These are phyloP conservation scores for Candida koratica DNA, from an alignment of 805 yeast species.

Conservation along the genomic window DNA sequence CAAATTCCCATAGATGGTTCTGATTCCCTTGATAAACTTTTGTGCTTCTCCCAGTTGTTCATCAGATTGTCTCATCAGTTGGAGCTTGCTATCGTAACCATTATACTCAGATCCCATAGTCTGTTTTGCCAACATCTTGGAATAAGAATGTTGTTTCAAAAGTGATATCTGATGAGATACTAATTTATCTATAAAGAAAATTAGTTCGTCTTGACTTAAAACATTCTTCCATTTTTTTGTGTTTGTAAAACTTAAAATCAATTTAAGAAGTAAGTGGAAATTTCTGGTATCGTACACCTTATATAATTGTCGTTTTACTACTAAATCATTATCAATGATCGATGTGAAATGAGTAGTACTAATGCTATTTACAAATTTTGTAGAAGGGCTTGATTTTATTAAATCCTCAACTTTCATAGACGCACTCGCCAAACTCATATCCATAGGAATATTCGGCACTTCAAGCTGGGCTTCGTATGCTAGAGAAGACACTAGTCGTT, in stretches of 20 bases:
- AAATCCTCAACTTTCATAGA: constrained; percentile 2
- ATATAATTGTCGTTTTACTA: constrained; percentile 15
- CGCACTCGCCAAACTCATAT: not conserved
- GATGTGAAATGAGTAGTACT: constrained; percentile 16
- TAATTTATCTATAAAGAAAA: constrained; percentile 18
- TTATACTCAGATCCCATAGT: constrained; percentile 2
- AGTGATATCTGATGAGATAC: constrained; percentile 19
- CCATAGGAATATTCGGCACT: not conserved
- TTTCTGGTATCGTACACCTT: constrained; percentile 15
- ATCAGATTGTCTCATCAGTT: not conserved
- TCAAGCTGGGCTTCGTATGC: not conserved
- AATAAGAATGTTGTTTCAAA: constrained; percentile 13
- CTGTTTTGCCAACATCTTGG: constrained; percentile 3
- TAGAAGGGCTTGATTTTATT: constrained; percentile 5
- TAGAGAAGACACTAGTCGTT: constrained; percentile 2
- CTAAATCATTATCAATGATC: constrained; percentile 8
- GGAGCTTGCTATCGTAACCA: not conserved
- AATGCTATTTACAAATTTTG: constrained; percentile 12
- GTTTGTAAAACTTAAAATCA: constrained; percentile 16
- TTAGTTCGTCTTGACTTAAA: constrained; percentile 19
- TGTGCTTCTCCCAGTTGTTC: constrained; percentile 10
- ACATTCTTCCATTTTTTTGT: constrained; percentile 7
- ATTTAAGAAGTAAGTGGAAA: constrained; percentile 15
- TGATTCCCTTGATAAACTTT: constrained; percentile 16
- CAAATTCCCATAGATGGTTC: constrained; percentile 24